phyloP scores from a whole-genome alignment of 1,284 basidiomycete genomes.

The Ceratobasidium sp. region DNA sequence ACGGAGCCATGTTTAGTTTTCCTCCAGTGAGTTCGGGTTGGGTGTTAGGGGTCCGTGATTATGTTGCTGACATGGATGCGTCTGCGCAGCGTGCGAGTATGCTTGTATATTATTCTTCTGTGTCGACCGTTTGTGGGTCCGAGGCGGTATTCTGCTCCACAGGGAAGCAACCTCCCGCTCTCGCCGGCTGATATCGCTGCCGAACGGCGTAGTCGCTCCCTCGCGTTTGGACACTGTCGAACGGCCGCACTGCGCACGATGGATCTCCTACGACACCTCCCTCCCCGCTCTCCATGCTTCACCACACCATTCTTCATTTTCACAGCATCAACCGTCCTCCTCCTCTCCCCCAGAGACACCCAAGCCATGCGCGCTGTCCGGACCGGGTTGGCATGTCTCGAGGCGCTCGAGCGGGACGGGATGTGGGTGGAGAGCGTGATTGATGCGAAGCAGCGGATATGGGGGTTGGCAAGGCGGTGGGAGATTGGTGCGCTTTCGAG shows the following conservation, averaged over 20 bases:
- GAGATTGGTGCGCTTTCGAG: neutral
- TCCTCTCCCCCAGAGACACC: slow-evolving; percentile 17
- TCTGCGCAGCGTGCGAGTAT: slow-evolving; percentile 8
- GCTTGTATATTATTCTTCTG: slow-evolving; percentile 22
- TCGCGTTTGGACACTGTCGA: slow-evolving; percentile 28
- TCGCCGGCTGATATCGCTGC: slow-evolving; percentile 17
- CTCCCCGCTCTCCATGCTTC: slow-evolving; percentile 27
- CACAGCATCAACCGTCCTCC: slow-evolving; percentile 30
- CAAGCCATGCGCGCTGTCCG: slow-evolving; percentile 32
- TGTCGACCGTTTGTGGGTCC: slow-evolving; percentile 27
- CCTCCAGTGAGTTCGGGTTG: slow-evolving; percentile 19
- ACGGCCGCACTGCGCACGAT: slow-evolving; percentile 29
- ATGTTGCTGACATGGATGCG: neutral
- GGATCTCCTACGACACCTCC: slow-evolving; percentile 30
- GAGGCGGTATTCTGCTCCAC: neutral
- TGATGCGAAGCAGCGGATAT: slow-evolving; percentile 30
- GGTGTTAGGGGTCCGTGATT: neutral
- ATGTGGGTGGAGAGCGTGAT: slow-evolving; percentile 23
- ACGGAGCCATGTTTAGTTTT: slow-evolving; percentile 35
- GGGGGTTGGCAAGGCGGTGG: slow-evolving; percentile 22
- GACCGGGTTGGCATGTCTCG: slow-evolving; percentile 21
- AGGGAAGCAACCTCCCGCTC: neutral
- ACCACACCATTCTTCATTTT: slow-evolving; percentile 38
- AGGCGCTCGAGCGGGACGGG: slow-evolving; percentile 19
- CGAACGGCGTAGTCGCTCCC: slow-evolving; percentile 21